Percentiles rank a stretch among this genome's conserved stretches.
These are phyloP conservation scores for Escovopsis weberi DNA, from an alignment of 2,329 filamentous ascomycete species.

Conservation along the genomic window DNA sequence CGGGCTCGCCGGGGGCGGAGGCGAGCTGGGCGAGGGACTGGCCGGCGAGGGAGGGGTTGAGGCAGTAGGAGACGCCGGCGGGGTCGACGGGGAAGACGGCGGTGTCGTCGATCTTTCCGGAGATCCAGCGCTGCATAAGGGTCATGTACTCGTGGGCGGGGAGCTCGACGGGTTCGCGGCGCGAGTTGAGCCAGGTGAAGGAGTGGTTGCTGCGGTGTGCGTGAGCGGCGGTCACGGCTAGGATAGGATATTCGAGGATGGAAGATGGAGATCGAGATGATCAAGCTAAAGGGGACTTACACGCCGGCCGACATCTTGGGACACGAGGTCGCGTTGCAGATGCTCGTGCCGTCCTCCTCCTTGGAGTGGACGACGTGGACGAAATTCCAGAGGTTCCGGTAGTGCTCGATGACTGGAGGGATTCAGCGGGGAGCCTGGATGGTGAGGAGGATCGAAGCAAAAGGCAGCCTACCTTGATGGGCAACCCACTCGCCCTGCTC, in stretches of 20 bases:
- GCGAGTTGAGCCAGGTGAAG: constrained; percentile 89
- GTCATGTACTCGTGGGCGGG: constrained; percentile 89
- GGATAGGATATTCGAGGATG: too few species aligned
- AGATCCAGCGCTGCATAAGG: constrained; percentile 93
- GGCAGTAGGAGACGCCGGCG: constrained; percentile 49
- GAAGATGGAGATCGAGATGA: background rate
- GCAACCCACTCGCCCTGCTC: constrained; percentile 93
- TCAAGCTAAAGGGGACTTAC: constrained; percentile 41
- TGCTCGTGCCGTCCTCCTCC: constrained; percentile 59
- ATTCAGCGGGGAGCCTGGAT: constrained; percentile 1
- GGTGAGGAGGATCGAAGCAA: constrained; percentile 8
- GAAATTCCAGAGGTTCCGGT: constrained; percentile 77
- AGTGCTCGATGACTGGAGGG: constrained; percentile 74
- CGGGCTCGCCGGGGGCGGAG: constrained; percentile 43
- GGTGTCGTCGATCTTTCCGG: constrained; percentile 83
- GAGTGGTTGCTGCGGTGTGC: constrained; percentile 54
- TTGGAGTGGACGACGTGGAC: constrained; percentile 78
- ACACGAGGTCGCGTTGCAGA: constrained; percentile 75
- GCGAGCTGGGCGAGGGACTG: constrained; percentile 48
- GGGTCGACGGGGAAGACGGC: constrained; percentile 83
- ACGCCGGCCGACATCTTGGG: constrained; percentile 88
- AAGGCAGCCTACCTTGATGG: constrained; percentile 58
- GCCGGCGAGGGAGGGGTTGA: too few species aligned
- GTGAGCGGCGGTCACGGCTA: too few species aligned
- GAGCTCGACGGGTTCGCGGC: constrained; percentile 77